These are phyloP conservation scores for Candida cerambycidarum DNA, from an alignment of 805 yeast genomes.

Conservation along the genomic window DNA sequence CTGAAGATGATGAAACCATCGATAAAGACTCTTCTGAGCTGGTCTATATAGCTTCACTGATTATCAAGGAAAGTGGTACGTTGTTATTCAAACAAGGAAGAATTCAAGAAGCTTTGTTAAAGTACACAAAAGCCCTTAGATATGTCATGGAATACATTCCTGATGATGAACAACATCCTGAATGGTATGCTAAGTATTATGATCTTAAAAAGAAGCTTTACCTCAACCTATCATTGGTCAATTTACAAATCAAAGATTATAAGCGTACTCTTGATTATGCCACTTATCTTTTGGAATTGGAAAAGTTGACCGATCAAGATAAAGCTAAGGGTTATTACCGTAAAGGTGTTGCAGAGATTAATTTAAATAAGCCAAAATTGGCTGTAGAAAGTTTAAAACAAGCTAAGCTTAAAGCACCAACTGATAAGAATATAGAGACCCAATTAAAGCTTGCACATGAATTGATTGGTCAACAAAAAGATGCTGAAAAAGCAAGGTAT, in stretches of 20 bases:
- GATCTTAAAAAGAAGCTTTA: constrained; percentile 54
- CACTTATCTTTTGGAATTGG: constrained; percentile 55
- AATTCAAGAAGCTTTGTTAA: constrained; percentile 52
- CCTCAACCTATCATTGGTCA: constrained; percentile 58
- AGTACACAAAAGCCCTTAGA: constrained; percentile 64
- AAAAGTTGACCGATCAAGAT: constrained; percentile 35
- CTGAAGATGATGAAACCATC: constrained; percentile 65
- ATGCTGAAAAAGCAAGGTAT: constrained; percentile 52
- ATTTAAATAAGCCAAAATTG: constrained; percentile 45
- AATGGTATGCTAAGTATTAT: constrained; percentile 48
- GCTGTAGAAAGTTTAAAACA: constrained; percentile 48
- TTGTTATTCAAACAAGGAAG: constrained; percentile 55
- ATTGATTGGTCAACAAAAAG: constrained; percentile 42
- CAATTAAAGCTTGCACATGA: constrained; percentile 45
- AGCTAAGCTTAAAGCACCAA: constrained; percentile 46
- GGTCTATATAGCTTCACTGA: constrained; percentile 50
- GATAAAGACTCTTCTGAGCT: constrained; percentile 56
- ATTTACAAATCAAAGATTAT: constrained; percentile 50
- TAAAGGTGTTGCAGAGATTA: constrained; percentile 48
- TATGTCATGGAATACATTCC: constrained; percentile 74
- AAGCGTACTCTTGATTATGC: constrained; percentile 54
- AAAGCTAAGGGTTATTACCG: constrained; percentile 60
- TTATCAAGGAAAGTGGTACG: constrained; percentile 69
- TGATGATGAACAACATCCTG: constrained; percentile 61
- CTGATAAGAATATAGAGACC: constrained; percentile 48